Base-by-base conservation (phyloP, 2,329 filamentous ascomycete genomes). In the Scytalidium sp. region DNA sequence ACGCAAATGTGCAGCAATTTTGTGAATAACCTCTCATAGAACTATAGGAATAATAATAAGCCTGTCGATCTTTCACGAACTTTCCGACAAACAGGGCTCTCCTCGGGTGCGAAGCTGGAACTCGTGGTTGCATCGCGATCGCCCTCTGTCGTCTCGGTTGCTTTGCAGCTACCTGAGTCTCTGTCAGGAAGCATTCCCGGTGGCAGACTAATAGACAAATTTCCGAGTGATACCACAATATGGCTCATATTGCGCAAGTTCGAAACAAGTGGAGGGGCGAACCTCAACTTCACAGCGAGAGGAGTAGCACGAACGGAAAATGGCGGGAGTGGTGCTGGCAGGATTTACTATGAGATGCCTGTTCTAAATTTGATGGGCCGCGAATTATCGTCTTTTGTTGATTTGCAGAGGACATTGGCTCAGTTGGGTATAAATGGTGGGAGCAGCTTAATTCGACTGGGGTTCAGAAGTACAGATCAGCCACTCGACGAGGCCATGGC, bases 171-270 rank as follows among this genome's bases (percentile, higher is more conserved):
- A 22, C 89, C 90, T 3, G 78, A 85, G 29, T 81, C 84, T 19
- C 87, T 94, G 64, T 83, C 79, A 19, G 75, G 73, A 41, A 75
- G 78, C 44, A 75, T 80, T 19, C 79, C 84, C 2, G 83, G 81
- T 56, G 82, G 84, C 20, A 83, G 91, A 23, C 70, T 96, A 39
- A 82, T 84, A 49, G 85, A 94, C 65, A 96, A 94, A 64, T 91
- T 97, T 53, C 85, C 92, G 1, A 96, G 88, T 67, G 87, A 90
- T 57, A 89, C 90, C 29, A 89, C 90, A 17, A 67, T 99, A 68
- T 99, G 94, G 94, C 81, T 90, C 58, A 76, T 97, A 22, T 67
- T 99, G 50, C 86, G 94, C 52, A 90, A 94, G 64, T 96, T 97
- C 57, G 94, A 99, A 70, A 87, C 87, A 55, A 83, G 76, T 44